These are phyloP conservation scores for Beauveria bassiana DNA, from an alignment of 2,329 filamentous ascomycete genomes.

Conservation along the genomic window DNA sequence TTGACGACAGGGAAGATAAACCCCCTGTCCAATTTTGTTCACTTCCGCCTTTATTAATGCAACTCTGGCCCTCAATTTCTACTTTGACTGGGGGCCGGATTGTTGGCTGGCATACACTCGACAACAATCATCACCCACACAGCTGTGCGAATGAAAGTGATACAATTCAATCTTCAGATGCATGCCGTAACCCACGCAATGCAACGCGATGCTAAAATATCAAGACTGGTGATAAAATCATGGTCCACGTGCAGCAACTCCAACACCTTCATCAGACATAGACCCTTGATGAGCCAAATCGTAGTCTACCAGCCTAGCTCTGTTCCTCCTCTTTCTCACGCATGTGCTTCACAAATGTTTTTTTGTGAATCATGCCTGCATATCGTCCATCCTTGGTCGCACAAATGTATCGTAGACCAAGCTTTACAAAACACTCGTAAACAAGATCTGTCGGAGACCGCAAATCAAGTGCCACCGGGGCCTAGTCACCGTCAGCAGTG, in stretches of 20 bases:
- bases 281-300: too few relatives aligned
- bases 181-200: neutral
- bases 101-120: too few relatives aligned
- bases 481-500: slow-evolving; percentile 33
- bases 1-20: neutral
- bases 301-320: slow-evolving; percentile 5
- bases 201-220: slow-evolving; percentile 8
- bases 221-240: neutral
- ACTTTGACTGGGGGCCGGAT: too few relatives aligned
- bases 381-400: slow-evolving; percentile 78
- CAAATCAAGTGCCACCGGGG: slow-evolving; percentile 82
- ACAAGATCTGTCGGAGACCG: slow-evolving; percentile 88
- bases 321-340: slow-evolving; percentile 64
- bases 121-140: neutral
- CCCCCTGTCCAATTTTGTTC: neutral
- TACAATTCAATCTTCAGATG: neutral
- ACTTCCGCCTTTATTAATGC: neutral
- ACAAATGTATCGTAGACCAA: slow-evolving; percentile 88
- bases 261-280: neutral
- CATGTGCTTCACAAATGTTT: slow-evolving; percentile 91
- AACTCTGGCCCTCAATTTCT: neutral
- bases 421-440: slow-evolving; percentile 92
- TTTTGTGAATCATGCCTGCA: slow-evolving; percentile 92
- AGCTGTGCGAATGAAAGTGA: neutral
- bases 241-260: neutral